Conservation (phyloP, 2,329 filamentous ascomycete genomes). For the Coleophoma eucalyptorum region DNA sequence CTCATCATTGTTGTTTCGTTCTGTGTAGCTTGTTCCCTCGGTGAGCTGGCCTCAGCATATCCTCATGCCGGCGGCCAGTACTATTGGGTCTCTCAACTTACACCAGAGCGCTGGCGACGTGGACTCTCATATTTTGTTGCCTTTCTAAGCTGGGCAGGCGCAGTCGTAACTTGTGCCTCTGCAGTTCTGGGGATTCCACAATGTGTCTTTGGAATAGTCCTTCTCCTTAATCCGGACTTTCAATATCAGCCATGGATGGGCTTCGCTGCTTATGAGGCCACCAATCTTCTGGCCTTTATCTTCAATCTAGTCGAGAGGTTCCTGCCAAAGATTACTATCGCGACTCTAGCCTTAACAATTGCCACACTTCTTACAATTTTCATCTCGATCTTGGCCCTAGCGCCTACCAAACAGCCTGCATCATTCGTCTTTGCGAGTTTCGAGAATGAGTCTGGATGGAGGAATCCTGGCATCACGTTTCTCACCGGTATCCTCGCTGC, state of each 20-base stretch:
- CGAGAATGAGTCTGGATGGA: conserved; percentile 50
- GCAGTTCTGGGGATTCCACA: conserved; percentile 44
- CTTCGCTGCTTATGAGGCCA: conserved; percentile 31
- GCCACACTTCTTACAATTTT: conserved; percentile 40
- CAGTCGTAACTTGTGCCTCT: conserved; percentile 49
- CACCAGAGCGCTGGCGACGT: conserved; percentile 32
- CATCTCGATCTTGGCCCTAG: conserved; percentile 42
- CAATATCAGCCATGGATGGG: conserved; percentile 40
- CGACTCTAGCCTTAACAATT: conserved; percentile 31
- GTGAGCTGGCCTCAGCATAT: conserved; percentile 37
- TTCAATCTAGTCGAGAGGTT: conserved; percentile 36
- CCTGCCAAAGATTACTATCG: conserved; percentile 21
- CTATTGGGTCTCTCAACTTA: conserved; percentile 38
- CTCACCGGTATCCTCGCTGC: conserved; percentile 47
- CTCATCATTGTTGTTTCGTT: conserved; percentile 34
- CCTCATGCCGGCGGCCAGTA: conserved; percentile 40
- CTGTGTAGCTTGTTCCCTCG: conserved; percentile 35
- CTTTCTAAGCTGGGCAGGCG: conserved; percentile 50
- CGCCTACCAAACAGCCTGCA: conserved; percentile 37
- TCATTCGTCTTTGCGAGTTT: conserved; percentile 49
- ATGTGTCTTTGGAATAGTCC: conserved; percentile 46
- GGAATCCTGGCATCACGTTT: conserved; percentile 41
- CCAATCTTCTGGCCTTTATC: conserved; percentile 32
- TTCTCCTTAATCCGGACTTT: conserved; percentile 46
- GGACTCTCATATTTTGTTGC: conserved; percentile 35